These are phyloP conservation scores for Aquilaria yunnanensis DNA, from an alignment of 345 rosid species.

Conservation along the genomic window DNA sequence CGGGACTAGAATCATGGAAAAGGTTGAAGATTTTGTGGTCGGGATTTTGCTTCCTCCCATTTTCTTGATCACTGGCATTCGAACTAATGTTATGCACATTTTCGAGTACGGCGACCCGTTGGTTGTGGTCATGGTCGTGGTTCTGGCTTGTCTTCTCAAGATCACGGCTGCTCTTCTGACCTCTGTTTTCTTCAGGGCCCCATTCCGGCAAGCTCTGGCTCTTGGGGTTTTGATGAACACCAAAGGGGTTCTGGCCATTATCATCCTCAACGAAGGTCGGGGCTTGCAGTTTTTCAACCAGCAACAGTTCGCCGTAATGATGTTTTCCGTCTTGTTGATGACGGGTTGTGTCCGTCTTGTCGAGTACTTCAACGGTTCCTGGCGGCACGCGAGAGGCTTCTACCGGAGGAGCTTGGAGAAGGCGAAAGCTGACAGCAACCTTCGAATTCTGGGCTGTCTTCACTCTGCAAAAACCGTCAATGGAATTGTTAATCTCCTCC, in stretches of 20 bases:
- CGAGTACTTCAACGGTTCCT: conserved; percentile 25
- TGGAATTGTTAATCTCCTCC: conserved; percentile 48
- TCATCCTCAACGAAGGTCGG: conserved; percentile 27
- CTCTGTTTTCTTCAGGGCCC: conserved; percentile 12
- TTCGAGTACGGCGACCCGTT: conserved; percentile 2
- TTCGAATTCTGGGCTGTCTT: conserved; percentile 50
- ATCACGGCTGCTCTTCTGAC: conserved; percentile 22
- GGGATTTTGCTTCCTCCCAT: conserved; percentile 38
- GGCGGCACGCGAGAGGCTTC: conserved; percentile 20
- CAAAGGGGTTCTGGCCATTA: conserved; percentile 33
- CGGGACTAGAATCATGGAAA: conserved; percentile 23
- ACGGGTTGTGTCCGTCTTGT: conserved; percentile 30
- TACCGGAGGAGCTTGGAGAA: conserved; percentile 39
- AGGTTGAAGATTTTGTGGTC: conserved; percentile 28
- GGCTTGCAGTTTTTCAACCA: conserved; percentile 32
- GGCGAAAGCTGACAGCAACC: conserved; percentile 28
- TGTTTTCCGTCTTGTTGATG: conserved; percentile 34
- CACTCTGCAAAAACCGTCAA: conserved; percentile 29
- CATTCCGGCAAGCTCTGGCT: conserved; percentile 23
- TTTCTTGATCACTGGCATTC: conserved; percentile 25
- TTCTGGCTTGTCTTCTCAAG: conserved; percentile 22
- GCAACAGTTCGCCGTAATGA: conserved; percentile 36
- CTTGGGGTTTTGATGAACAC: conserved; percentile 46
- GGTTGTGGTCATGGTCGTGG: not conserved
- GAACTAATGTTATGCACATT: conserved; percentile 6